These are phyloP conservation scores for Spatholobus suberectus DNA, from an alignment of 306 rosid genomes.

Conservation along the genomic window DNA sequence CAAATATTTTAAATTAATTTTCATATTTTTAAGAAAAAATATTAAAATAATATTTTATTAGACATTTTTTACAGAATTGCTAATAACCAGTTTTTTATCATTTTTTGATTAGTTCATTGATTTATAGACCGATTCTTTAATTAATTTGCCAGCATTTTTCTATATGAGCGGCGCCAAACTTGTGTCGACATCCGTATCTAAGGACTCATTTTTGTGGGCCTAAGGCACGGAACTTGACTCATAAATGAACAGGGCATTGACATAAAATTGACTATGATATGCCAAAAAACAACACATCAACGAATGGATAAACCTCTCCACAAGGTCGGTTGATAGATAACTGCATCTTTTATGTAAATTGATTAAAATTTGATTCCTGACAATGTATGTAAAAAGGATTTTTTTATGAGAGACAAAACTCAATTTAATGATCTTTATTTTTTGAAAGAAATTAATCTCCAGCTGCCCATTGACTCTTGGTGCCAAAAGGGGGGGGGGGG, in stretches of 20 bases:
- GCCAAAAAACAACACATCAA: not conserved
- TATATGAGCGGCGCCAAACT: not conserved
- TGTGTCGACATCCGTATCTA: not conserved
- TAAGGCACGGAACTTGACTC: not conserved
- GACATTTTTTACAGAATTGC: too few species aligned
- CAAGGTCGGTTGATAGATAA: not conserved
- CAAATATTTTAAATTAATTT: too few species aligned
- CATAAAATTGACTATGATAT: not conserved
- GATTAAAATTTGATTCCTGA: not conserved
- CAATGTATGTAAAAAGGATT: not conserved
- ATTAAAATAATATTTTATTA: too few species aligned
- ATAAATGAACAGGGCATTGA: not conserved
- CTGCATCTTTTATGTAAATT: not conserved
- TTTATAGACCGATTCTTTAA: too few species aligned
- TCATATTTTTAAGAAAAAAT: too few species aligned
- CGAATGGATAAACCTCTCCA: not conserved
- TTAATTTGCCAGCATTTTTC: not conserved
- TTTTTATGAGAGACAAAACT: not conserved
- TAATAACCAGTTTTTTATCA: too few species aligned
- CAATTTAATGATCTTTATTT: too few species aligned
- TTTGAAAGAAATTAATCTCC: too few species aligned
- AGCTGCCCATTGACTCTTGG: too few species aligned
- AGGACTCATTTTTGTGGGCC: slow-evolving; percentile 2
- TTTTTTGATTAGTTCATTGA: too few species aligned
- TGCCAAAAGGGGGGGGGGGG: too few species aligned